A percentile compares a stretch with the other conserved stretches of the same genome.
phyloP scores from a whole-genome alignment of 192 early-diverging fungal genomes.

The Geranomyces michiganensis region DNA sequence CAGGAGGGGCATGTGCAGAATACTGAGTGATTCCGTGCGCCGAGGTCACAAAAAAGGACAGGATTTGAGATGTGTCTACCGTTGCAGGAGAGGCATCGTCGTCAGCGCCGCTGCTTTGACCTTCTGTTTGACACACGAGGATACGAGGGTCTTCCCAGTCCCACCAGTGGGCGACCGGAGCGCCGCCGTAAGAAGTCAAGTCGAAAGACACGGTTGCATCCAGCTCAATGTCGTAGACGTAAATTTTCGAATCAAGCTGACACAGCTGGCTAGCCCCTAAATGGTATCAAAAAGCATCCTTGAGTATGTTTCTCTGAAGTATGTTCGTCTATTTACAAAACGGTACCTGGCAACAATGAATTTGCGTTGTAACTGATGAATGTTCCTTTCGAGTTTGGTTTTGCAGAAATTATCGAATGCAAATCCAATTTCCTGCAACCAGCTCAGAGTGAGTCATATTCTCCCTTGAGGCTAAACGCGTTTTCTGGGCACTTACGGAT shows the following conservation, averaged over 20 bases:
- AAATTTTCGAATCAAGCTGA: slow-evolving; percentile 19
- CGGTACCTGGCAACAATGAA: slow-evolving; percentile 15
- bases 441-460: neutral
- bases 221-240: slow-evolving; percentile 39
- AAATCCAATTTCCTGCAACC: slow-evolving; percentile 16
- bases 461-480: too few species aligned
- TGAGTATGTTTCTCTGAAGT: too few species aligned
- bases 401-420: slow-evolving; percentile 18
- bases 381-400: slow-evolving; percentile 23
- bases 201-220: slow-evolving; percentile 34
- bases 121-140: slow-evolving; percentile 41
- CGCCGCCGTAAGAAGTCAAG: slow-evolving; percentile 7
- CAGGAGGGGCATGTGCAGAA: slow-evolving; percentile 28
- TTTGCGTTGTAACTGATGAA: slow-evolving; percentile 27
- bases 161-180: slow-evolving; percentile 33
- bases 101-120: neutral
- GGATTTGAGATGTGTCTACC: slow-evolving; percentile 25
- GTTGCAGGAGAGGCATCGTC: neutral
- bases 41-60: slow-evolving; percentile 50
- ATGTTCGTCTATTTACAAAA: neutral
- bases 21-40: slow-evolving; percentile 44
- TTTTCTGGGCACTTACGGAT: slow-evolving; percentile 1
- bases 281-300: too few species aligned
- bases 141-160: slow-evolving; percentile 47
- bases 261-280: slow-evolving; percentile 19